phyloP scores from a whole-genome alignment of 2,329 filamentous ascomycete genomes.

The Pseudocercospora crystallina region DNA sequence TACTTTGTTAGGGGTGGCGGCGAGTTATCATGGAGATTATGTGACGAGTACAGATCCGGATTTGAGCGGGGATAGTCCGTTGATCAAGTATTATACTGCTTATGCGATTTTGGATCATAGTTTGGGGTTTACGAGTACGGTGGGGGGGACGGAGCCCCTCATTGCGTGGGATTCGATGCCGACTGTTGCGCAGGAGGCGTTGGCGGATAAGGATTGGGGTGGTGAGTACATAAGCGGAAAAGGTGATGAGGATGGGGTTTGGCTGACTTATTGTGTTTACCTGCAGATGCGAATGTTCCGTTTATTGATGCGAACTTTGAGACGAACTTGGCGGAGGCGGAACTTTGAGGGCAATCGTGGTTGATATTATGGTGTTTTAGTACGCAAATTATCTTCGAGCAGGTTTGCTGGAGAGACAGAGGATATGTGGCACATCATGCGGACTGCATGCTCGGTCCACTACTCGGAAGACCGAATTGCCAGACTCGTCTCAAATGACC shows the following conservation, averaged over 20 bases:
- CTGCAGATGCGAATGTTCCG: constrained; percentile 43
- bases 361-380: too few species aligned
- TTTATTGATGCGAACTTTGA: constrained; percentile 48
- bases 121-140: constrained; percentile 39
- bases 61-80: constrained; percentile 43
- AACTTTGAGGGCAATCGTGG: not conserved
- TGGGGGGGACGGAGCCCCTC: constrained; percentile 24
- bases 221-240: not conserved
- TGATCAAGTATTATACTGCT: constrained; percentile 50
- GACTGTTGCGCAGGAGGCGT: constrained; percentile 42
- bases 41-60: constrained; percentile 44
- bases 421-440: too few species aligned
- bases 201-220: constrained; percentile 44
- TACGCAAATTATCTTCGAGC: too few species aligned
- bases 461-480: too few species aligned
- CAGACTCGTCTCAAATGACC: too few species aligned
- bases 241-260: not conserved
- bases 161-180: constrained; percentile 44
- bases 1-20: constrained; percentile 51
- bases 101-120: constrained; percentile 50
- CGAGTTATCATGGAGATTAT: constrained; percentile 53
- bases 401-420: too few species aligned
- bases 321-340: constrained; percentile 40
- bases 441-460: too few species aligned
- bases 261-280: not conserved